Percentiles rank a stretch among this genome's conserved stretches.
Evolutionary conservation across 202 grass and related monocot species (phyloP).

Genomic region (Schoenoplectus tabernaemontani): DNA sequence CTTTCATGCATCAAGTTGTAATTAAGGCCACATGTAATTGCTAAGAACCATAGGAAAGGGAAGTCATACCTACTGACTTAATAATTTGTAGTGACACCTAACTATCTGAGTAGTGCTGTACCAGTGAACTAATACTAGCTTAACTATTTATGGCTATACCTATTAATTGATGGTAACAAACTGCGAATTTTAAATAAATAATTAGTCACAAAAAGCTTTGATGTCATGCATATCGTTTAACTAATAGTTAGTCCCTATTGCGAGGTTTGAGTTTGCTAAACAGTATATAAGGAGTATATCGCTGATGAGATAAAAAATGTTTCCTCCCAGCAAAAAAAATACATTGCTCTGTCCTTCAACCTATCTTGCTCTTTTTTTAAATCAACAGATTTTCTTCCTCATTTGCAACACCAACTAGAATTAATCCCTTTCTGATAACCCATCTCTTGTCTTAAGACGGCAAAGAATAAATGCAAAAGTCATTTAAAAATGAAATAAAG

Average conservation of each 20-base stretch:
- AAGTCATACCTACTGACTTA: constrained; percentile 7
- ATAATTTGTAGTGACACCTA: neutral
- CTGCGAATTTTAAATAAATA: neutral
- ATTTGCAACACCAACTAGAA: no score
- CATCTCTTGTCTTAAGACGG: no score
- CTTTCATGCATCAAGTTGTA: constrained; percentile 15
- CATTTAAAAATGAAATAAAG: no score
- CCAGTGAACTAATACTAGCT: neutral
- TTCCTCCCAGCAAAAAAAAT: no score
- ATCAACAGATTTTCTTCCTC: no score
- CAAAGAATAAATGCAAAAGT: no score
- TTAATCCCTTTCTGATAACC: no score
- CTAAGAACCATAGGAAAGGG: constrained; percentile 19
- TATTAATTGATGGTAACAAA: constrained; percentile 1
- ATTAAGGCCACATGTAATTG: constrained; percentile 7
- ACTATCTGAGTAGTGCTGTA: neutral
- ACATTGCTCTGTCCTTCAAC: no score
- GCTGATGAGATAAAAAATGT: no score
- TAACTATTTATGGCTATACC: neutral
- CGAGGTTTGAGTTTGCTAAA: neutral
- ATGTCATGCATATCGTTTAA: no score
- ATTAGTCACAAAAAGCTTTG: no score
- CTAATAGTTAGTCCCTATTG: neutral
- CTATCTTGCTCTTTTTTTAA: no score
- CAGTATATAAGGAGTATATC: neutral